A percentile compares a stretch with the other conserved stretches of the same genome.
phyloP scores from a whole-genome alignment of 768 basidiomycete species.

The Trametes villosa region DNA sequence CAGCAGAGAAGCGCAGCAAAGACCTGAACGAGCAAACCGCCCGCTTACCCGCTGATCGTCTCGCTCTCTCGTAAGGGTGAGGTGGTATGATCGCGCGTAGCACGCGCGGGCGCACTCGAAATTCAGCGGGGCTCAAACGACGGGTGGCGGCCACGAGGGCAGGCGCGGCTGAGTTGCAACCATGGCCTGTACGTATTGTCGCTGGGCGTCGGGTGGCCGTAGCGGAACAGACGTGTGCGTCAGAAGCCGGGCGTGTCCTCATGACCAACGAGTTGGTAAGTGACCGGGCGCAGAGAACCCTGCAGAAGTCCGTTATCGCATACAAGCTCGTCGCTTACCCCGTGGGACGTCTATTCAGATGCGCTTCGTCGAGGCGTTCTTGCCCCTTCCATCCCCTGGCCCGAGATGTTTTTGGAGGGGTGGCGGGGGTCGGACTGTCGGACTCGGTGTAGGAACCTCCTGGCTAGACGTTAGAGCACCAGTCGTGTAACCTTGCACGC shows the following conservation, averaged over 20 bases:
- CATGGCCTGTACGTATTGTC: conserved; percentile 13
- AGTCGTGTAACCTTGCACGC: too few species aligned
- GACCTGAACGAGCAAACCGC: neutral
- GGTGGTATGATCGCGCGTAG: conserved; percentile 1
- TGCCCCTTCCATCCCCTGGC: neutral
- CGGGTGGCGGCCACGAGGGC: conserved; percentile 6
- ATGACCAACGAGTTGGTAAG: conserved; percentile 18
- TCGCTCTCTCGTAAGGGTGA: neutral
- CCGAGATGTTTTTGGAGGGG: too few species aligned
- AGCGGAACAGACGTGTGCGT: conserved; percentile 10
- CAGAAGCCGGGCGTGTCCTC: conserved; percentile 8
- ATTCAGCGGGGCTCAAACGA: conserved; percentile 4
- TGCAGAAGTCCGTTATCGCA: conserved; percentile 5
- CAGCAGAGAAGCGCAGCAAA: conserved; percentile 4
- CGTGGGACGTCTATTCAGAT: neutral
- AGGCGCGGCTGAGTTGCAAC: conserved; percentile 2
- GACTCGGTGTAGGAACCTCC: too few species aligned
- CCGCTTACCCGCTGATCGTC: conserved; percentile 12
- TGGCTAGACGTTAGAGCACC: too few species aligned
- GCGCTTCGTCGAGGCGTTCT: neutral
- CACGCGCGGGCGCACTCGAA: neutral
- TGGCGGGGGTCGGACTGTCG: too few species aligned
- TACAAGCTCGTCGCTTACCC: neutral
- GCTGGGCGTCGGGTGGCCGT: conserved; percentile 13
- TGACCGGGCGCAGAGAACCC: neutral